These are phyloP conservation scores for Lotus japonicus DNA, from an alignment of 306 rosid genomes.

Conservation along the genomic window DNA sequence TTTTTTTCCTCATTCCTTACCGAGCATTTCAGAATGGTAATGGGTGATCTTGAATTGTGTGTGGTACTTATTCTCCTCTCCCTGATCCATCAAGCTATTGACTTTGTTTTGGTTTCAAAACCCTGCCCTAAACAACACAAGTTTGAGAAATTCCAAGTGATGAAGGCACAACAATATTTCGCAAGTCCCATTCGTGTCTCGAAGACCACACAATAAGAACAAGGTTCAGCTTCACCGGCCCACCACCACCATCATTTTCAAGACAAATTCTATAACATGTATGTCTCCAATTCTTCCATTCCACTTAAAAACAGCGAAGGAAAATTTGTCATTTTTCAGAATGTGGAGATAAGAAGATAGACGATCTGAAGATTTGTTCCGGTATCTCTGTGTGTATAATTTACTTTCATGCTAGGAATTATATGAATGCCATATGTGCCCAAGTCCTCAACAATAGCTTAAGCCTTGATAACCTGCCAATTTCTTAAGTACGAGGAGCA, in stretches of 20 bases:
- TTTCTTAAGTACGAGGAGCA: background rate
- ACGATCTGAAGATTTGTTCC: too few relatives aligned
- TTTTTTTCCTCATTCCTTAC: background rate
- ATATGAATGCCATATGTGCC: too few relatives aligned
- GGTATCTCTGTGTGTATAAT: too few relatives aligned
- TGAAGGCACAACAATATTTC: conserved; percentile 19
- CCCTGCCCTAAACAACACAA: conserved; percentile 11
- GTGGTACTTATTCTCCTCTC: conserved; percentile 12
- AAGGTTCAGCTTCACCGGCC: background rate
- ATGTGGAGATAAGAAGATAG: background rate
- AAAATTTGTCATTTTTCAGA: background rate
- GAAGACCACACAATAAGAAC: background rate
- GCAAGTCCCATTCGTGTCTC: conserved; percentile 10
- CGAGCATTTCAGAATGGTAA: conserved; percentile 17
- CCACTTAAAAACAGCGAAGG: background rate
- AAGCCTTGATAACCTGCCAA: background rate
- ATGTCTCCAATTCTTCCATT: background rate
- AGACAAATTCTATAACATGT: background rate
- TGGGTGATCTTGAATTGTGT: conserved; percentile 31
- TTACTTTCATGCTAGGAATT: too few relatives aligned
- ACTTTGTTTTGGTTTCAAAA: conserved; percentile 21
- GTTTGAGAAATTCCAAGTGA: conserved; percentile 9
- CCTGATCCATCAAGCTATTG: conserved; percentile 21
- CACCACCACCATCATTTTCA: background rate
- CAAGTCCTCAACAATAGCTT: background rate